Conservation (phyloP, 371 early-diverging fungal species). For the Thermomucor indicae-seudaticae region DNA sequence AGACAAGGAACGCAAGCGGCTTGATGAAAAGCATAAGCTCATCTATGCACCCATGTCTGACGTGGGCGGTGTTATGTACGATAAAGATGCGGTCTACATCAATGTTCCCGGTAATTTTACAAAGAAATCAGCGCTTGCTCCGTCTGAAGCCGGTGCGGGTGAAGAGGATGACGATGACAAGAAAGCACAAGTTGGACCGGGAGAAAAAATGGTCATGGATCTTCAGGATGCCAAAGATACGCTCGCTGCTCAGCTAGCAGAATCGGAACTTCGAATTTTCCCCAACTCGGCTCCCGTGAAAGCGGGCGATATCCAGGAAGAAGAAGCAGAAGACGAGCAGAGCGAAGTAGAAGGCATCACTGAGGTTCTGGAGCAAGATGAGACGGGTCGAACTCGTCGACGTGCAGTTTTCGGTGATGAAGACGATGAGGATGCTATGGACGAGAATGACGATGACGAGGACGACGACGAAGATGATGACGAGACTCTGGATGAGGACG, state of each 20-base stretch:
- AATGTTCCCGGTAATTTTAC: conserved; percentile 87
- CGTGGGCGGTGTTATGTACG: conserved; percentile 96
- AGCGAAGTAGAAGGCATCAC: conserved; percentile 2
- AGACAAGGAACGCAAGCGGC: conserved; percentile 82
- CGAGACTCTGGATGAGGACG: conserved; percentile 20
- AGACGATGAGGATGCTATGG: conserved; percentile 40
- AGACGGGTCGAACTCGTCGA: conserved; percentile 52
- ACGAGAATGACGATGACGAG: conserved; percentile 36
- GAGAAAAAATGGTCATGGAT: conserved; percentile 89
- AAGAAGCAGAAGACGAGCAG: conserved; percentile 33
- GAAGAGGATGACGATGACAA: conserved; percentile 28
- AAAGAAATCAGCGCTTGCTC: conserved; percentile 52
- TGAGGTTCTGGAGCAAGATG: conserved; percentile 40
- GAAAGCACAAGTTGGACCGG: conserved; percentile 50
- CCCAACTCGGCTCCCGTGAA: conserved; percentile 68
- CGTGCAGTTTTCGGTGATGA: conserved; percentile 54
- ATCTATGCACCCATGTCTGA: conserved; percentile 99
- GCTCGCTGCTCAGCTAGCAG: conserved; percentile 72
- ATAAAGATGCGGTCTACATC: conserved; percentile 98
- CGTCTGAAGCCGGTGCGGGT: conserved; percentile 32
- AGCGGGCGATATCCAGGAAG: conserved; percentile 54
- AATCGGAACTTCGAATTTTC: conserved; percentile 81
- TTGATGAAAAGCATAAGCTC: conserved; percentile 91
- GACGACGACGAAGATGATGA: conserved; percentile 43
- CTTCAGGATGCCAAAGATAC: conserved; percentile 83